A percentile compares a stretch with the other conserved stretches of the same genome.
Evolutionary conservation across 495 filamentous ascomycete genomes (phyloP).

Genomic region (Podospora pseudoanserina): DNA sequence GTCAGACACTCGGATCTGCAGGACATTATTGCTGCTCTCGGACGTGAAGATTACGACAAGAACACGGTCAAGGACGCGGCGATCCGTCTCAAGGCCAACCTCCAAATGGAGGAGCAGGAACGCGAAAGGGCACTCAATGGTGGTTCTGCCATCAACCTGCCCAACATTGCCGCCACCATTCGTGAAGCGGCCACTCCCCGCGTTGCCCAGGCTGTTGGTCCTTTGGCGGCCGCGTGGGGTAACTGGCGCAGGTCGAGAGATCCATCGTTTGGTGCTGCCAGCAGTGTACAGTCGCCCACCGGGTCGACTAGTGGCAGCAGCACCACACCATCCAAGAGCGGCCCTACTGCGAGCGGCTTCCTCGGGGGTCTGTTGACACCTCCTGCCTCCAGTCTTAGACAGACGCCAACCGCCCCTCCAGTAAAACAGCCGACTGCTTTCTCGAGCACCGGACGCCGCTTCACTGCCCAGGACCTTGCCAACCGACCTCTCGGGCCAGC

Average conservation of each 20-base stretch:
- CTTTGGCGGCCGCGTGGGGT: slow-evolving; percentile 70
- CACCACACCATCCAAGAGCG: slow-evolving; percentile 63
- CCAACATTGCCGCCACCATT: slow-evolving; percentile 52
- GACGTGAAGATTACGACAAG: slow-evolving; percentile 67
- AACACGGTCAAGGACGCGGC: slow-evolving; percentile 80
- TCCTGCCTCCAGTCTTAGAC: slow-evolving; percentile 64
- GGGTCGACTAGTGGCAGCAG: slow-evolving; percentile 39
- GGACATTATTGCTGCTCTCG: slow-evolving; percentile 81
- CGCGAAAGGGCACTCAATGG: slow-evolving; percentile 66
- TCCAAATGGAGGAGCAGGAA: slow-evolving; percentile 97
- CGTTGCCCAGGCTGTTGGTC: slow-evolving; percentile 71
- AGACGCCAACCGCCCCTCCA: slow-evolving; percentile 46
- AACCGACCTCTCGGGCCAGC: slow-evolving; percentile 43
- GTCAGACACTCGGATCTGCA: slow-evolving; percentile 87
- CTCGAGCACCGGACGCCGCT: slow-evolving; percentile 48
- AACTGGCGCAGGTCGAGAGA: slow-evolving; percentile 77
- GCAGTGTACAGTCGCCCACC: slow-evolving; percentile 37
- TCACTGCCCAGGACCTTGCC: slow-evolving; percentile 46
- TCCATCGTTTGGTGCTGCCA: slow-evolving; percentile 34
- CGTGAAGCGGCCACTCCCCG: slow-evolving; percentile 66
- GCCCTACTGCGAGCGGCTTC: slow-evolving; percentile 41
- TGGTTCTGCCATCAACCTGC: slow-evolving; percentile 49
- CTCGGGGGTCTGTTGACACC: slow-evolving; percentile 81
- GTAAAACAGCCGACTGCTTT: slow-evolving; percentile 49
- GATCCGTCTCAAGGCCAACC: slow-evolving; percentile 85